Conservation (phyloP, 371 early-diverging fungal genomes). For the Aphelidium insulamus region DNA sequence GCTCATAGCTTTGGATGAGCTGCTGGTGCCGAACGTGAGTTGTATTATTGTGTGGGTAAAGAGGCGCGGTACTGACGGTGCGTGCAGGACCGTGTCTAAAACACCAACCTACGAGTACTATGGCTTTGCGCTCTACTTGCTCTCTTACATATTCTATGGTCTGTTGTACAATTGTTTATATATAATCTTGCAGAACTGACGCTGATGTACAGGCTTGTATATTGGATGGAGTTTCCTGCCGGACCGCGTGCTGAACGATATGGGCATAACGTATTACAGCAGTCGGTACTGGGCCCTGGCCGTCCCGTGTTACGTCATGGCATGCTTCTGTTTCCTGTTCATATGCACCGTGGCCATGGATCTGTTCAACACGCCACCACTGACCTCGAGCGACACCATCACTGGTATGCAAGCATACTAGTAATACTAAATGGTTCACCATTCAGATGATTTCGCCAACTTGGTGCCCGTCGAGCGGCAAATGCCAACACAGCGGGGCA, state of each 20-base stretch:
- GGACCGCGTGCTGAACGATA: slow-evolving; percentile 34
- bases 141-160: slow-evolving; percentile 46
- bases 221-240: slow-evolving; percentile 60
- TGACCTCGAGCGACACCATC: slow-evolving; percentile 33
- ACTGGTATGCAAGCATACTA: slow-evolving; percentile 22
- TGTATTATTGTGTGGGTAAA: too few species aligned
- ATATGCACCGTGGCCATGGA: slow-evolving; percentile 35
- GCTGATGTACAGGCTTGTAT: slow-evolving; percentile 21
- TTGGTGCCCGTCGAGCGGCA: slow-evolving; percentile 8
- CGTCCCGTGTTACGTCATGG: slow-evolving; percentile 44
- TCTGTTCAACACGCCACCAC: slow-evolving; percentile 38
- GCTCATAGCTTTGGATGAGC: too few species aligned
- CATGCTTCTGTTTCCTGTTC: slow-evolving; percentile 40
- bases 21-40: too few species aligned
- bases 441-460: slow-evolving; percentile 30
- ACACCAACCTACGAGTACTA: slow-evolving; percentile 60
- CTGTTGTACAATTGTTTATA: slow-evolving; percentile 1
- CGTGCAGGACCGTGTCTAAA: slow-evolving; percentile 25
- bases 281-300: slow-evolving; percentile 55
- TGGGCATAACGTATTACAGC: slow-evolving; percentile 60
- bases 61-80: too few species aligned
- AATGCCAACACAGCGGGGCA: slow-evolving; percentile 12
- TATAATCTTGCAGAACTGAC: not conserved
- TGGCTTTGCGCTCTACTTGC: slow-evolving; percentile 63
- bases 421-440: not conserved